Base-by-base conservation (phyloP, 2,329 filamentous ascomycete genomes). In the Huntiella decipiens region DNA sequence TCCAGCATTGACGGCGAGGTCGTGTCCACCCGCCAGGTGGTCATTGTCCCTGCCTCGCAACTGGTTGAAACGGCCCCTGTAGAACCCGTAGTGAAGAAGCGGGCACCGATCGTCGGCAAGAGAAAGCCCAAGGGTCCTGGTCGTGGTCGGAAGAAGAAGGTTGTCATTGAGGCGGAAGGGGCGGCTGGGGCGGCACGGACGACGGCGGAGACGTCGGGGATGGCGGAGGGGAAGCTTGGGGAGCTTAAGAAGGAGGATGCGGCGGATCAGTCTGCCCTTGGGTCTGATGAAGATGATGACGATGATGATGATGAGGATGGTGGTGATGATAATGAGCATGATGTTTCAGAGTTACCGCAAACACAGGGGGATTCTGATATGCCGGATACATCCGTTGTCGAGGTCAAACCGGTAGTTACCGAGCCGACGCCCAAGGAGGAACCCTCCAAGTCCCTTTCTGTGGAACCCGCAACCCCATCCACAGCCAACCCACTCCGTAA, bases 131-230 rank as follows among this genome's bases (percentile, higher is more conserved):
- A 82, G 60, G 81, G 62, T 22, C 41, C 45, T 34, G 68, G 83
- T 0, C 77, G 82, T 33, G 84, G 84, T 5, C 74, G 85, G 51
- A 83, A 83, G 12, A 88, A 80, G 68, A 87, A 82, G 71, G 84
- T 79, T 58, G 57, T 66, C 54, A 62, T 46, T 4, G 47, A 49
- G 31, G 44, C 39, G 3, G 44, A 63, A 12, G 50, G 63, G 10
- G 61, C 62, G 1, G 55, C 59, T 17, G 59, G 56, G 2, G 60
- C 63, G 1, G 54, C 58, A 8, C 55, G 58, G n/a, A 58, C 55
- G 2, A 60, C 63, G 54, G 44, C 52, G 15, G 44, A 7, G 22
- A 10, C 22, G 7, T 28, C 22, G 22, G 22, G 22, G 22, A 28
- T 10, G 22, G 22, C 22, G 22, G 22, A 28, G 8, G 22, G 22